phyloP scores from a whole-genome alignment of 768 basidiomycete species.

The Crassisporium funariophilum region DNA sequence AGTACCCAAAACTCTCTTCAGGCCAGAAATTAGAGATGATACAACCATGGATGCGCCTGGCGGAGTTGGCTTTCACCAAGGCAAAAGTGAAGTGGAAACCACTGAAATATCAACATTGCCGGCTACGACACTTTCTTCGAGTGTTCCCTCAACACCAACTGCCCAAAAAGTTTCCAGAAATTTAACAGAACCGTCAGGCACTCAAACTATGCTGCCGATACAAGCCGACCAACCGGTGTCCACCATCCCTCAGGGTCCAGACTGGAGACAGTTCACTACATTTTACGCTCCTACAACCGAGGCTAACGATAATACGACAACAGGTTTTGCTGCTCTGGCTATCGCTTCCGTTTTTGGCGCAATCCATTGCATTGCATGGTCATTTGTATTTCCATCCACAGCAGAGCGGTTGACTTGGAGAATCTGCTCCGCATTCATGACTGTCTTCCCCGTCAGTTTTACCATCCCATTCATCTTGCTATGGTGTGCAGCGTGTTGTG shows the following conservation, averaged over 20 bases:
- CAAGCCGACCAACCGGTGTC: slow-evolving; percentile 5
- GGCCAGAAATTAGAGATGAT: background rate
- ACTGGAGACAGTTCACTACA: slow-evolving; percentile 5
- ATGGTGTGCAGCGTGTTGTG: too few species aligned
- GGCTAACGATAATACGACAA: background rate
- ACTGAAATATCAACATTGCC: too few species aligned
- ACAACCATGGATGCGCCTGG: slow-evolving; percentile 5
- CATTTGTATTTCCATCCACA: slow-evolving; percentile 10
- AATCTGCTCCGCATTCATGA: slow-evolving; percentile 5
- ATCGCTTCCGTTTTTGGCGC: slow-evolving; percentile 17
- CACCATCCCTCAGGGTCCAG: slow-evolving; percentile 5
- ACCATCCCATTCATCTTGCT: too few species aligned
- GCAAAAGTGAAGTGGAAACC: too few species aligned
- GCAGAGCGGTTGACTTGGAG: slow-evolving; percentile 12
- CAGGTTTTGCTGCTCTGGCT: background rate
- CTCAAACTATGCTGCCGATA: too few species aligned
- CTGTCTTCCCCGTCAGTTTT: slow-evolving; percentile 4
- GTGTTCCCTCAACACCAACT: too few species aligned
- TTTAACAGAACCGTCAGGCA: too few species aligned
- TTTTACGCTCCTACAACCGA: slow-evolving; percentile 5
- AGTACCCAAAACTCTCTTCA: background rate
- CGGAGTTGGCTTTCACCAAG: too few species aligned
- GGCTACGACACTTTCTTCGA: too few species aligned
- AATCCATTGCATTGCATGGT: slow-evolving; percentile 22
- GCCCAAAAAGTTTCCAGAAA: too few species aligned